phyloP scores from a whole-genome alignment of 441 rosid genomes.

The Euphorbia celastroides region DNA sequence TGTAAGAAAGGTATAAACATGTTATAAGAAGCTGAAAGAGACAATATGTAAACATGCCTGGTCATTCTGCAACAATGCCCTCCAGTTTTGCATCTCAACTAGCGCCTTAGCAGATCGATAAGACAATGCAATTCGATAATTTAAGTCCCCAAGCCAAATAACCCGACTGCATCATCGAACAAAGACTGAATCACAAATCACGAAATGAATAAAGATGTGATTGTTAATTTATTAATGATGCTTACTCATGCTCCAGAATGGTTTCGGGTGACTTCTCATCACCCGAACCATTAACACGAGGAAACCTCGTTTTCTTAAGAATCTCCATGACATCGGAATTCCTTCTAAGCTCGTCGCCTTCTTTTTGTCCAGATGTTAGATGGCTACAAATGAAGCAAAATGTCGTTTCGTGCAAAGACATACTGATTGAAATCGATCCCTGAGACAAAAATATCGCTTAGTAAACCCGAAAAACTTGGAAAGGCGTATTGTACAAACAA shows the following conservation, averaged over 20 bases:
- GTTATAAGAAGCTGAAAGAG: too few relatives aligned
- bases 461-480: too few relatives aligned
- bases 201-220: not conserved
- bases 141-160: slow-evolving; percentile 95
- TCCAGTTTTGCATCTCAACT: slow-evolving; percentile 63
- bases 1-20: too few relatives aligned
- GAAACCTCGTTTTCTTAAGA: slow-evolving; percentile 69
- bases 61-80: slow-evolving; percentile 73
- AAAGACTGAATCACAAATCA: not conserved
- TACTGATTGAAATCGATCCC: slow-evolving; percentile 93
- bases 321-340: slow-evolving; percentile 78
- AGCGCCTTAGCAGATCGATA: slow-evolving; percentile 40
- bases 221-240: not conserved
- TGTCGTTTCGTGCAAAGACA: slow-evolving; percentile 58
- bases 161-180: slow-evolving; percentile 65
- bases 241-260: slow-evolving; percentile 85
- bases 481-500: too few relatives aligned
- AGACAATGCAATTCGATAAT: slow-evolving; percentile 65
- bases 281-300: slow-evolving; percentile 34
- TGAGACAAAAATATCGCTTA: slow-evolving; percentile 19
- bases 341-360: slow-evolving; percentile 75
- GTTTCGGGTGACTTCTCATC: too few relatives aligned
- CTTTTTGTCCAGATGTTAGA: slow-evolving; percentile 89
- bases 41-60: too few relatives aligned
- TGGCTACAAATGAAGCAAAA: slow-evolving; percentile 92